A percentile compares a stretch with the other conserved stretches of the same genome.
These are phyloP conservation scores for Lentinula aciculospora DNA, from an alignment of 768 basidiomycete genomes.

Conservation along the genomic window DNA sequence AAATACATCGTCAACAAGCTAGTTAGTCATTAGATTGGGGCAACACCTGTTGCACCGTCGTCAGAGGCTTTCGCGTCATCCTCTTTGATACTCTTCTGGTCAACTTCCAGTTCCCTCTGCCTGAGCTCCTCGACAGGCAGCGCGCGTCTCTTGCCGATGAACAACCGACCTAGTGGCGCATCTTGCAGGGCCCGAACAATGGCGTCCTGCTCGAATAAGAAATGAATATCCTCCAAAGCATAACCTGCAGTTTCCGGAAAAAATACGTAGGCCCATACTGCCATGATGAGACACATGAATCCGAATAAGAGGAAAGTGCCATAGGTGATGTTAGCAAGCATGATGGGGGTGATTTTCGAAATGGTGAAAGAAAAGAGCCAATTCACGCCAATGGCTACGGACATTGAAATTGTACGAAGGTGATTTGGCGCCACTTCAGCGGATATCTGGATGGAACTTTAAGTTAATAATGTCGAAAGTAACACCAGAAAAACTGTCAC, in stretches of 20 bases:
- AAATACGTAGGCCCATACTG: constrained; percentile 36
- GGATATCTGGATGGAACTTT: constrained; percentile 6
- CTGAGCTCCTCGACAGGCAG: constrained; percentile 18
- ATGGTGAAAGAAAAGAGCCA: constrained; percentile 44
- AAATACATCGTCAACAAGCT: no score
- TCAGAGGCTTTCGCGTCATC: not conserved
- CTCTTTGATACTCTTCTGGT: not conserved
- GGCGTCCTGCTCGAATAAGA: constrained; percentile 34
- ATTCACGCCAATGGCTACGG: constrained; percentile 32
- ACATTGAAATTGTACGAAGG: constrained; percentile 31
- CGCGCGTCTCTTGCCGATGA: constrained; percentile 12
- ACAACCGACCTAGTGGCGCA: constrained; percentile 31
- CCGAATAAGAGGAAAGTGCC: constrained; percentile 40
- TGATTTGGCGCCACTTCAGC: constrained; percentile 40
- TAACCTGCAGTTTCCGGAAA: constrained; percentile 43
- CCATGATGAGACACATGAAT: constrained; percentile 33
- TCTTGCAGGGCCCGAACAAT: constrained; percentile 30
- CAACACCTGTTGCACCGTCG: not conserved
- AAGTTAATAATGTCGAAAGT: not conserved
- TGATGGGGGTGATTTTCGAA: constrained; percentile 22
- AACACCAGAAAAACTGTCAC: constrained; percentile 5
- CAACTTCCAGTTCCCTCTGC: not conserved
- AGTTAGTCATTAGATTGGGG: not conserved
- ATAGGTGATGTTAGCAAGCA: constrained; percentile 21
- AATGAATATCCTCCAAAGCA: constrained; percentile 40